Conservation (phyloP, 164 flowering plant species). For the Berberis vulgaris region DNA sequence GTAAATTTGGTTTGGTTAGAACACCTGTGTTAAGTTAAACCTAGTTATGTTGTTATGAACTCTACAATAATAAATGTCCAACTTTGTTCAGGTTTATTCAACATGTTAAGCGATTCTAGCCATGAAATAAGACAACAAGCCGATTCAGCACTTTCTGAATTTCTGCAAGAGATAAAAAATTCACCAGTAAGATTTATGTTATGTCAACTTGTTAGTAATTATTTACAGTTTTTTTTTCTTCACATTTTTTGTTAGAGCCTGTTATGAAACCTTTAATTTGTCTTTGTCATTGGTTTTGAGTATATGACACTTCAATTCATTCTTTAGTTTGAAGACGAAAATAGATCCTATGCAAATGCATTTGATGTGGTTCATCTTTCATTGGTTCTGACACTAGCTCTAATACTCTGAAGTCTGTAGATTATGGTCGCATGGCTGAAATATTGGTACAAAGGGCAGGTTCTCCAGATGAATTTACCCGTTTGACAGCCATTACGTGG, state of each 20-base stretch:
- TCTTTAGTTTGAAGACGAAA: too few species aligned
- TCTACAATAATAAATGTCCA: neutral
- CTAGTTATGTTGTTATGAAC: neutral
- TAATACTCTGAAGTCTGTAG: conserved; percentile 93
- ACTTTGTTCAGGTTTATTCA: conserved; percentile 65
- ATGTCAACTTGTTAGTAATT: neutral
- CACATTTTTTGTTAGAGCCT: neutral
- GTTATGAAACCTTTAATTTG: neutral
- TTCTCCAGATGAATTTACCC: conserved; percentile 85
- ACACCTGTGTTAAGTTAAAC: neutral
- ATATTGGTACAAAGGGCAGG: conserved; percentile 92
- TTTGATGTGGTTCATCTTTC: neutral
- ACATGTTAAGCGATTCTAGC: conserved; percentile 94
- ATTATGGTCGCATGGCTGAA: conserved; percentile 99
- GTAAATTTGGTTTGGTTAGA: conserved; percentile 29
- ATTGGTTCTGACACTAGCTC: conserved; percentile 41
- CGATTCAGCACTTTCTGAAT: conserved; percentile 96
- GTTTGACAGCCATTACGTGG: conserved; percentile 93
- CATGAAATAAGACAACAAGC: conserved; percentile 98
- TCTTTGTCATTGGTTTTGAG: neutral
- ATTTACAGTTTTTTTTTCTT: neutral
- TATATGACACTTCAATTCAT: too few species aligned
- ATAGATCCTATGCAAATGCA: too few species aligned
- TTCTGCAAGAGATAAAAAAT: conserved; percentile 94
- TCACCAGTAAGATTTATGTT: conserved; percentile 68